phyloP scores from a whole-genome alignment of 192 early-diverging fungal species.

The Coemansia sp. region DNA sequence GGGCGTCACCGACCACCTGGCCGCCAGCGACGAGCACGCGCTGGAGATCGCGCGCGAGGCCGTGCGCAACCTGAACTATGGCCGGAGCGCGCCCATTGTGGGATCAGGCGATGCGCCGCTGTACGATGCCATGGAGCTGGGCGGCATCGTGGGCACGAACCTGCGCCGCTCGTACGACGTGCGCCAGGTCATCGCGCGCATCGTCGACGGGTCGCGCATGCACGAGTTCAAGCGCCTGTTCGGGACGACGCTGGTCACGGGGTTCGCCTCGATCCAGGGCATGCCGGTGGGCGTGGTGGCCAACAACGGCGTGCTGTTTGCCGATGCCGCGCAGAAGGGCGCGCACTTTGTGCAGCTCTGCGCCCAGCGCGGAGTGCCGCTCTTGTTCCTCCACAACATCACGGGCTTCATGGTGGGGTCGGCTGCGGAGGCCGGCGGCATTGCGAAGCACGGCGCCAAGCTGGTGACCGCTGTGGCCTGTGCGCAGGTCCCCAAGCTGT shows the following conservation, averaged over 20 bases:
- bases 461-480: conserved; percentile 93
- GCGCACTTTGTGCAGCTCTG: conserved; percentile 95
- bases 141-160: conserved; percentile 93
- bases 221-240: conserved; percentile 93
- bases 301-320: conserved; percentile 95
- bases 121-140: conserved; percentile 78
- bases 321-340: conserved; percentile 90
- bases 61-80: conserved; percentile 79
- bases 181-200: conserved; percentile 87
- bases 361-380: conserved; percentile 80
- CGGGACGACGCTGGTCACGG: conserved; percentile 85
- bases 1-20: conserved; percentile 94
- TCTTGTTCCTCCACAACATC: conserved; percentile 95
- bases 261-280: conserved; percentile 88
- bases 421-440: conserved; percentile 90
- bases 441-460: conserved; percentile 97
- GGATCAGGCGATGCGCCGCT: conserved; percentile 66
- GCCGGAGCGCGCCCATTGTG: conserved; percentile 42
- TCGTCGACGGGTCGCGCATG: conserved; percentile 90
- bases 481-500: conserved; percentile 91
- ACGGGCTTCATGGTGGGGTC: conserved; percentile 97
- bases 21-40: conserved; percentile 84
- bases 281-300: conserved; percentile 90
- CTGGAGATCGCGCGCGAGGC: conserved; percentile 78
- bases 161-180: conserved; percentile 85